A percentile compares a stretch with the other conserved stretches of the same genome.
Conservation (phyloP, 352 stramenopile species). For the Phytophthora macrochlamydospora region DNA sequence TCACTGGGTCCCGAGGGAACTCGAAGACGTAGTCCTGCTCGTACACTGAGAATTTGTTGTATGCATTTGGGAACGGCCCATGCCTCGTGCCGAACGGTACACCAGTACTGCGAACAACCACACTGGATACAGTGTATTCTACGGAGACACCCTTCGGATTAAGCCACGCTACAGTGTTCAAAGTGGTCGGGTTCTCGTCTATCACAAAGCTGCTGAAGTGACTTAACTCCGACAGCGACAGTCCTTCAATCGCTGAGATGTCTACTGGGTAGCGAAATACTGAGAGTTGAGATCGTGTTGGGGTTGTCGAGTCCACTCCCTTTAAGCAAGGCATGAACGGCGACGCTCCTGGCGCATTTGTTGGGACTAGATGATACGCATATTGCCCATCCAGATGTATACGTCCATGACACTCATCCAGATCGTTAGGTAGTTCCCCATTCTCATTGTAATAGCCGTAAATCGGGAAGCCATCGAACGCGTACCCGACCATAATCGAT, state of each 20-base stretch:
- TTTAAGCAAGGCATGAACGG: constrained; percentile 67
- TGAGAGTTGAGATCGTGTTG: constrained; percentile 16
- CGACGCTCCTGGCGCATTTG: constrained; percentile 1
- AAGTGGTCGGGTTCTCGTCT: constrained; percentile 45
- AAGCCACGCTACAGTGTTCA: constrained; percentile 42
- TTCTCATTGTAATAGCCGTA: constrained; percentile 59
- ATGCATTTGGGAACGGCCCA: constrained; percentile 70
- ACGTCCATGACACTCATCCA: constrained; percentile 69
- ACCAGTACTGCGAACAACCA: constrained; percentile 67
- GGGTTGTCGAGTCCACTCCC: constrained; percentile 37
- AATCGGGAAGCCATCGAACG: constrained; percentile 66
- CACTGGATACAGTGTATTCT: constrained; percentile 49
- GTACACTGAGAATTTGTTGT: constrained; percentile 53
- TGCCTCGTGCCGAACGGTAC: constrained; percentile 46
- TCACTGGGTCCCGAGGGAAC: constrained; percentile 52
- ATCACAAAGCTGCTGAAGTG: constrained; percentile 59
- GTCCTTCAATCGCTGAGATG: constrained; percentile 52
- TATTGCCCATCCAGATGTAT: constrained; percentile 52
- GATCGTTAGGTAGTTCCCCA: constrained; percentile 35
- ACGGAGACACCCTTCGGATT: constrained; percentile 57
- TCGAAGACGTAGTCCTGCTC: constrained; percentile 73
- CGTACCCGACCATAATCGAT: constrained; percentile 57
- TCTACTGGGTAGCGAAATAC: constrained; percentile 58
- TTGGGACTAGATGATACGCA: constrained; percentile 52
- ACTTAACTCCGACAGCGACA: constrained; percentile 50